Evolutionary conservation across 192 early-diverging fungal species (phyloP).

Genomic region (Neocallimastix lanati): DNA sequence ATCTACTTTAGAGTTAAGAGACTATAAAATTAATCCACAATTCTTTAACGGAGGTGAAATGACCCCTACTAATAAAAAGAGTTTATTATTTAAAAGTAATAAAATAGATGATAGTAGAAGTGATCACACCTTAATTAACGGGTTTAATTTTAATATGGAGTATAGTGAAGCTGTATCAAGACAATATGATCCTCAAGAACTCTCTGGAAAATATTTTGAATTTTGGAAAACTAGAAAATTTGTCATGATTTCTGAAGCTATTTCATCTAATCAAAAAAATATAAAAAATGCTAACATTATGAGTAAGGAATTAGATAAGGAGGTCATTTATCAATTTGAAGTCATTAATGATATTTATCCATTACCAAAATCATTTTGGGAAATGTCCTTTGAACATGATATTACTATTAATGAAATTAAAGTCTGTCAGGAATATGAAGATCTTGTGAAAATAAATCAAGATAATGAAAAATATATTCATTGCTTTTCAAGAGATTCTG

Average conservation of each 20-base stretch:
- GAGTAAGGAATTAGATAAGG: conserved; percentile 58
- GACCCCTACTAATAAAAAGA: conserved; percentile 7
- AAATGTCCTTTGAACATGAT: background rate
- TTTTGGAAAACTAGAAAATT: conserved; percentile 11
- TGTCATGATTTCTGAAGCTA: conserved; percentile 5
- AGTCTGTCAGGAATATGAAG: background rate
- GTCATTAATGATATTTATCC: conserved; percentile 9
- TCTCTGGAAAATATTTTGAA: conserved; percentile 2
- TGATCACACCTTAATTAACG: conserved; percentile 8
- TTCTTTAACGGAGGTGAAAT: background rate
- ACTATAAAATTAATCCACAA: background rate
- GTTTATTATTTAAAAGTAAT: conserved; percentile 52
- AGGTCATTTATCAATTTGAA: conserved; percentile 68
- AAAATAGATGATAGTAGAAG: background rate
- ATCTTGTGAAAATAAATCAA: background rate
- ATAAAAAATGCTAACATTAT: conserved; percentile 88
- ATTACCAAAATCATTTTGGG: conserved; percentile 16
- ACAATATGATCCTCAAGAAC: conserved; percentile 7
- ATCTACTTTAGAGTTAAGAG: background rate
- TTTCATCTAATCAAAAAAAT: conserved; percentile 7
- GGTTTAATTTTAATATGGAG: conserved; percentile 8
- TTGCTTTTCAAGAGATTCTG: background rate
- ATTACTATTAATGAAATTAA: background rate
- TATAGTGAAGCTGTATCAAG: conserved; percentile 20
- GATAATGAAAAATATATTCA: background rate